Evolutionary conservation across 2,329 filamentous ascomycete species (phyloP), one percentile per base, ranked within the genome.

Genomic region (Fusarium bactridioides): DNA sequence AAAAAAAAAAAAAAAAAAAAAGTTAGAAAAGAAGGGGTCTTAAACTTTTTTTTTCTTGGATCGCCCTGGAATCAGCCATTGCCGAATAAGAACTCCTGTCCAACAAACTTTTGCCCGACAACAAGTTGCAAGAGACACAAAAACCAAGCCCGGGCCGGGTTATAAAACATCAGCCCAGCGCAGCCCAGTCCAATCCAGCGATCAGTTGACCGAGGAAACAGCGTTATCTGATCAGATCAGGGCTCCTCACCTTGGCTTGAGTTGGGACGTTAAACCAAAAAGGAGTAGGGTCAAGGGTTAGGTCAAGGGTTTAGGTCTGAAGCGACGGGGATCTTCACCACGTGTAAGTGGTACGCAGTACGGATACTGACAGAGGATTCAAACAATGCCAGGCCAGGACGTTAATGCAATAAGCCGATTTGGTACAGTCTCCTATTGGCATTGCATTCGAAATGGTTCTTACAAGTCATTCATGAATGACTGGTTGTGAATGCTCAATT

Each of bases 191-290:
- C n/a, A 38, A 18, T 10, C 16, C 50, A 64, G 61, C 23, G 61
- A 61, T 50, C 47, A 43, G 35, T 59, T 64, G 47, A 64, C 57
- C 48, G 44, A 59, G 40, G 43, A 53, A 55, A 55, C 45, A 70
- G 61, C 37, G 67, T 73, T 73, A 73, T 73, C 70, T 61, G 70
- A 73, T 73, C 70, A 56, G 70, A 73, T 67, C 61, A 63, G 66
- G 57, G 58, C 37, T 73, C 27, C 48, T 73, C 69, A 65, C 59
- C 70, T 70, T 66, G 63, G 62, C 64, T 45, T 45, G 23, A 31
- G 13, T 19, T 50, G 29, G 62, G 62, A 40, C 37, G 55, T 57
- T 70, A 61, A 51, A 44, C 64, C 63, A 40, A 41, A 67, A 62
- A 35, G 58, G 57, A 61, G 54, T 70, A 70, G 70, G 70, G 70